Conservation (phyloP, 441 rosid genomes). For the Bruguiera hainesii region DNA sequence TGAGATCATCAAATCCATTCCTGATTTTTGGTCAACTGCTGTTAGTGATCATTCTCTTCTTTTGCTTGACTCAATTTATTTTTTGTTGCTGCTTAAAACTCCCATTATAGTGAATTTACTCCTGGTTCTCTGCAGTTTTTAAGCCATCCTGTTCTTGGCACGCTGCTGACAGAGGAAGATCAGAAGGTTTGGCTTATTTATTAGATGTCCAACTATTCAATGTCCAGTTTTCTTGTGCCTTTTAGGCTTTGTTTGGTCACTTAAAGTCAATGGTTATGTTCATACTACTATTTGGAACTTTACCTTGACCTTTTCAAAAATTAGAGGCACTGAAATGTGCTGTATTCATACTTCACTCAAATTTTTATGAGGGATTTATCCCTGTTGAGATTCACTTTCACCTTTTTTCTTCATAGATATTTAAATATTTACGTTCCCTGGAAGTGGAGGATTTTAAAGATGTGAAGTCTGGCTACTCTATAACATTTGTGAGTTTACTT, state of each 20-base stretch:
- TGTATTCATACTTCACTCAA: background rate
- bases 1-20: slow-evolving; percentile 75
- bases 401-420: slow-evolving; percentile 43
- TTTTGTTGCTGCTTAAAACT: background rate
- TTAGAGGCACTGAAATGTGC: background rate
- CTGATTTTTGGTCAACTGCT: slow-evolving; percentile 97
- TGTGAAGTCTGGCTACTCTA: slow-evolving; percentile 89
- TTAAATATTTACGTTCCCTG: slow-evolving; percentile 63
- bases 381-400: background rate
- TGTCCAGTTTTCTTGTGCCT: slow-evolving; percentile 4
- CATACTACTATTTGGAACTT: no score
- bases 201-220: background rate
- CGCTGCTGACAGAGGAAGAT: slow-evolving; percentile 82
- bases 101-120: background rate
- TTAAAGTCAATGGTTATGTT: no score
- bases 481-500: slow-evolving; percentile 69
- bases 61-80: slow-evolving; percentile 6
- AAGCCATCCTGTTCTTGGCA: slow-evolving; percentile 87
- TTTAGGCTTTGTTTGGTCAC: background rate
- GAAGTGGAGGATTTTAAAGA: slow-evolving; percentile 97
- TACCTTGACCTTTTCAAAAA: background rate
- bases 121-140: slow-evolving; percentile 52
- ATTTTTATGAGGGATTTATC: background rate
- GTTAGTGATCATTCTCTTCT: slow-evolving; percentile 40
- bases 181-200: slow-evolving; percentile 63